Conservation (phyloP, 768 basidiomycete genomes). For the Dictyophora rubrovolvata region DNA sequence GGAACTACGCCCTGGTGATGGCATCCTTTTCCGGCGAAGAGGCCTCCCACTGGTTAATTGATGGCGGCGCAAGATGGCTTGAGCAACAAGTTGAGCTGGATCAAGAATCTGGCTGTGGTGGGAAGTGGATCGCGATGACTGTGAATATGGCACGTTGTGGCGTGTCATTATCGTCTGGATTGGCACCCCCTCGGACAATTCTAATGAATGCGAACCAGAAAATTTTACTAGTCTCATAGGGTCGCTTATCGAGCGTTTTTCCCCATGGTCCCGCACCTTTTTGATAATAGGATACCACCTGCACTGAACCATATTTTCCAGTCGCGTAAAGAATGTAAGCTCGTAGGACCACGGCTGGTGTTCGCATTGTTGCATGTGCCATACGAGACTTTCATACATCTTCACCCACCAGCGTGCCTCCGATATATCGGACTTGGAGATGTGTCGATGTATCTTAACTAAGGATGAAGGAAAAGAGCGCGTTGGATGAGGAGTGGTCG, state of each 20-base stretch:
- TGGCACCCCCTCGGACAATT: too few relatives aligned
- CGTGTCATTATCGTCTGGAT: too few relatives aligned
- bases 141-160: too few relatives aligned
- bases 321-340: neutral
- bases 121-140: neutral
- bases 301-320: neutral
- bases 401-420: neutral
- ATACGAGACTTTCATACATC: neutral
- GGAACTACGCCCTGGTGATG: neutral
- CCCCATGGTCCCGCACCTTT: neutral
- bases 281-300: neutral
- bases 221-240: too few relatives aligned
- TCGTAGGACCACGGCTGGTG: neutral
- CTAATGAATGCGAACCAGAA: too few relatives aligned
- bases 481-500: neutral
- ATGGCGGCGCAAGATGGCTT: neutral
- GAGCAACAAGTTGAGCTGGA: neutral
- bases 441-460: neutral
- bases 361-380: neutral
- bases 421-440: neutral
- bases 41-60: neutral
- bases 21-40: neutral
- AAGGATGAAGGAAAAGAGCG: neutral
- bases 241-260: too few relatives aligned
- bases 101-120: neutral